Evolutionary conservation across 352 stramenopile genomes (phyloP), one percentile per base, ranked within the genome.

Genomic region (Phytophthora megakarya): DNA sequence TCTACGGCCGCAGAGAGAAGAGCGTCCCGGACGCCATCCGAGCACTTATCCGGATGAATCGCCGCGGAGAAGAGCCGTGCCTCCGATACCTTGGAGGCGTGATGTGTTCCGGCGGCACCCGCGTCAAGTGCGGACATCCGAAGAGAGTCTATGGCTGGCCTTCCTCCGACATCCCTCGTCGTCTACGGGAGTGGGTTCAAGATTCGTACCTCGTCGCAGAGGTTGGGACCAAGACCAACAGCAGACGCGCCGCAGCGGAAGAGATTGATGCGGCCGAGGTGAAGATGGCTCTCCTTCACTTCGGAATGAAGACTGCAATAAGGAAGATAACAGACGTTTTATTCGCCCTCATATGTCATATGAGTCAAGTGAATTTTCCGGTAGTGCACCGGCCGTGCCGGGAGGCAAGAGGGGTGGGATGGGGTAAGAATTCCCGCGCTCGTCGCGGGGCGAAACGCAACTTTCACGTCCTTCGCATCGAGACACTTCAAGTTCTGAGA

Each of bases 51-150:
- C 54, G 33, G 1, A 18, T 1, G 0, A 63, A 63, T 23, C 30
- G 54, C 1, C 28, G 21, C 12, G 54, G 35, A 8, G 30, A 63
- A 18, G 44, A 63, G 45, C 44, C 54, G 1, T 63, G 54, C 40
- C 54, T 63, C 26, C 54, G 43, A 2, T 46, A n/a, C 3, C 23
- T 53, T 43, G 40, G 26, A n/a, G 51, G 19, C 0, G 38, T 51
- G 16, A 35, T 43, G 40, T 60, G 25, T 15, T 44, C n/a, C 2
- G 51, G 51, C 8, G 51, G 38, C 11, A 50, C 51, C 25, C 49
- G 49, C 33, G 49, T 47, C 3, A 21, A 23, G 1, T 60, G 39
- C 15, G 28, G 38, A n/a, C 38, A 60, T 19, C 11, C n/a, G 23
- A 48, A 50, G 28, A 25, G 39, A 0, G 50, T 32, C 26, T 28